Evolutionary conservation across 768 basidiomycete genomes (phyloP), one percentile per base, ranked within the genome.

Genomic region (Daedaleopsis sinensis): DNA sequence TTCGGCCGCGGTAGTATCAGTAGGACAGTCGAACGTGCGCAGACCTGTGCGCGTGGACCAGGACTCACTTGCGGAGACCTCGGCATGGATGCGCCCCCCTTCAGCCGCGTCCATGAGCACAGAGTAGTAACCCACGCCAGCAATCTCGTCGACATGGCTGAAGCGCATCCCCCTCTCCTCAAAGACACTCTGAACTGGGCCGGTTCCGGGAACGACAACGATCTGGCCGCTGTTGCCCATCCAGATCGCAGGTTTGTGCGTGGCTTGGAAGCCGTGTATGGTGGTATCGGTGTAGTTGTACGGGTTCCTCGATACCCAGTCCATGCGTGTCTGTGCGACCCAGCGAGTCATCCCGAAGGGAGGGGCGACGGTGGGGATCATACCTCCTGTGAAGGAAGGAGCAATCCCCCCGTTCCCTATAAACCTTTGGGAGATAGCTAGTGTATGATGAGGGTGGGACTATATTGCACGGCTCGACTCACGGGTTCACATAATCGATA

Each of bases 291-390:
- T 87, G 70, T 82, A 80, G 70, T 90, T 90, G 68, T 88, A 90
- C 5, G 89, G 87, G 2, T 84, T 85, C 11, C 85, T 79, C 5
- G 88, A 91, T 49, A 90, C 88, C 61, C 88, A 91, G 73, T 91
- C 91, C 57, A 84, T 76, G 60, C 89, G 82, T 9, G 89, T 93
- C 72, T 91, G 89, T 0, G 91, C 89, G 12, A 90, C 87, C 91
- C 92, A 93, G 36, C 92, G 82, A 0, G 90, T 92, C 90, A 92
- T 92, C 5, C 82, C 91, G 66, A 93, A 94, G 0, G 92, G 92
- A 3, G 91, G 90, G 5, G 84, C 86, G n/a, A 79, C 78, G 8
- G 86, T 87, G 0, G 90, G 89, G 50, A 91, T 90, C 88, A 89
- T 91, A 0, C 90, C 90, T 27, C 90, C 89, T 0, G 87, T 86